Percentiles rank a stretch among this genome's conserved stretches.
These are phyloP conservation scores for Aspergillus sclerotioniger DNA, from an alignment of 495 filamentous ascomycete genomes.

Conservation along the genomic window DNA sequence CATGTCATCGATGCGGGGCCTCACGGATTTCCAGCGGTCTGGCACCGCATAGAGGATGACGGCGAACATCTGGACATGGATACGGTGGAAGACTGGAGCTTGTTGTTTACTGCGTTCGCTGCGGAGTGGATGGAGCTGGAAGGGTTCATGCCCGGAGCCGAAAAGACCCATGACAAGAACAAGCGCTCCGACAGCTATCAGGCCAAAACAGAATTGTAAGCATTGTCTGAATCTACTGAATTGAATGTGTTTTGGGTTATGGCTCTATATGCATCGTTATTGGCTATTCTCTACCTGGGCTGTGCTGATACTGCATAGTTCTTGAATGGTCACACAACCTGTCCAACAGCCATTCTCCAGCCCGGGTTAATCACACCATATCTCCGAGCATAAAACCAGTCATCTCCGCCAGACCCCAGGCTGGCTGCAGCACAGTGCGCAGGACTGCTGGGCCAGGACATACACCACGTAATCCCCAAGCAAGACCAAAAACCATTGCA, in stretches of 20 bases:
- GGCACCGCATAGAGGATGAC: conserved; percentile 85
- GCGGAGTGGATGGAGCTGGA: conserved; percentile 94
- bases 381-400: conserved; percentile 48
- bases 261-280: not conserved
- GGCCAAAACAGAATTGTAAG: conserved; percentile 47
- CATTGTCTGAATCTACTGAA: conserved; percentile 19
- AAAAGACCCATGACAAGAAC: not conserved
- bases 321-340: conserved; percentile 4
- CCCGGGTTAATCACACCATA: conserved; percentile 23
- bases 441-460: conserved; percentile 57
- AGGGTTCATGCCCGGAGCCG: conserved; percentile 49
- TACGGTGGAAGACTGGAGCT: conserved; percentile 85
- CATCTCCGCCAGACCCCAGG: conserved; percentile 50
- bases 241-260: conserved; percentile 11
- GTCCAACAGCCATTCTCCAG: too few species aligned
- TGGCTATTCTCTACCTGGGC: not conserved
- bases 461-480: conserved; percentile 54
- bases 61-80: conserved; percentile 79
- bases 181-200: conserved; percentile 11
- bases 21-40: conserved; percentile 70
- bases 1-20: conserved; percentile 75
- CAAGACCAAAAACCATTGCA: conserved; percentile 51
- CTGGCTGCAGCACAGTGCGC: conserved; percentile 46
- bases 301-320: conserved; percentile 16
- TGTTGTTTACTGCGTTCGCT: conserved; percentile 76